Evolutionary conservation across 805 yeast species (phyloP).

Genomic region (Lipomyces yamadae): DNA sequence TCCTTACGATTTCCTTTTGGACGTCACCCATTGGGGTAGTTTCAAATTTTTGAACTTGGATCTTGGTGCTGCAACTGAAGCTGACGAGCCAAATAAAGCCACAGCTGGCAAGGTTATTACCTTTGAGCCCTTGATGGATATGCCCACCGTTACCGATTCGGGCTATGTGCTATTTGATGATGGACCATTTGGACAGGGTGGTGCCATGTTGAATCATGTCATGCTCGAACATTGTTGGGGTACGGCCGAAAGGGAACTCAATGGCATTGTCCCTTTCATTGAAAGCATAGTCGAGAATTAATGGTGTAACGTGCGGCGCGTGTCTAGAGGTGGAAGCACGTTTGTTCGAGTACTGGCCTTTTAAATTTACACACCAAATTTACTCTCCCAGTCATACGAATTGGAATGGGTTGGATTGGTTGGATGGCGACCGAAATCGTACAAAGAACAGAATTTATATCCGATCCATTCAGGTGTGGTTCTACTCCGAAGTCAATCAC

Average conservation of each 20-base stretch:
- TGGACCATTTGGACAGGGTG: constrained; percentile 7
- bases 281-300: too few species aligned
- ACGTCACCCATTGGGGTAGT: constrained; percentile 4
- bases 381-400: too few species aligned
- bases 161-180: constrained; percentile 1
- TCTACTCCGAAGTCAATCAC: too few species aligned
- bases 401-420: too few species aligned
- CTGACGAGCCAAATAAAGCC: background rate
- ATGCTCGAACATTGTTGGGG: background rate
- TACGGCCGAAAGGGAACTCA: background rate
- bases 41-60: constrained; percentile 5
- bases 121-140: constrained; percentile 3
- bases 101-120: constrained; percentile 3
- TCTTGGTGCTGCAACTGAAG: background rate
- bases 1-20: background rate
- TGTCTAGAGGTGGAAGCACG: too few species aligned
- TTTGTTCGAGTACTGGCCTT: too few species aligned
- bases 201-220: constrained; percentile 1
- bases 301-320: too few species aligned
- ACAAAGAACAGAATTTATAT: too few species aligned
- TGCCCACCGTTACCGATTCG: background rate
- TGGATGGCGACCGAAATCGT: too few species aligned
- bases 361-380: too few species aligned
- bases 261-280: too few species aligned
- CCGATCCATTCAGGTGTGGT: too few species aligned